phyloP scores from a whole-genome alignment of 164 flowering plant species.

The Sedum album region DNA sequence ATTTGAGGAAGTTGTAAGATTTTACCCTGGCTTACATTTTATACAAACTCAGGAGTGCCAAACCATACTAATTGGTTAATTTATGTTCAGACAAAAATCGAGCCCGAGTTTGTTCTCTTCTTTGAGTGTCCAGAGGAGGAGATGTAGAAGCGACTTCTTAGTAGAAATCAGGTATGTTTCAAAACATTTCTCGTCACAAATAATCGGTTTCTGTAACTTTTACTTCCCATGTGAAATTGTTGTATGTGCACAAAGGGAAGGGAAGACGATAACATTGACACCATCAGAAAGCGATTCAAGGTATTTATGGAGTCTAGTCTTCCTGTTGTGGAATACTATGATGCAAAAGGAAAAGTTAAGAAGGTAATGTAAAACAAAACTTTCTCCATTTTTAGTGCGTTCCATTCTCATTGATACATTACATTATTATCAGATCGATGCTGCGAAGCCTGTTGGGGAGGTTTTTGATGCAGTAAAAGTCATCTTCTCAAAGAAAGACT shows the following conservation, averaged over 20 bases:
- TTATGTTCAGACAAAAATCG: slow-evolving; percentile 63
- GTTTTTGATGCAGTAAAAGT: slow-evolving; percentile 68
- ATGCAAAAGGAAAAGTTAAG: slow-evolving; percentile 4
- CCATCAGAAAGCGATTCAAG: slow-evolving; percentile 61
- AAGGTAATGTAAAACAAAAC: neutral
- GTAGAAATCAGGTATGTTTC: slow-evolving; percentile 63
- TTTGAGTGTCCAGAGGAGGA: slow-evolving; percentile 86
- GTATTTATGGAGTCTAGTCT: slow-evolving; percentile 7
- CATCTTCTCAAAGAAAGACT: slow-evolving; percentile 34
- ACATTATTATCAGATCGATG: slow-evolving; percentile 53
- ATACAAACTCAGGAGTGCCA: neutral
- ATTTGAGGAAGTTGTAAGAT: slow-evolving; percentile 5
- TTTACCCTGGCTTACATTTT: neutral
- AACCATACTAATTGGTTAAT: neutral
- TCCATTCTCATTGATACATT: neutral
- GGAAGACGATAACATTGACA: slow-evolving; percentile 83
- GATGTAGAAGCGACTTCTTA: slow-evolving; percentile 85
- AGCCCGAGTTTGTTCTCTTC: slow-evolving; percentile 65
- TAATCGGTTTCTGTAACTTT: neutral
- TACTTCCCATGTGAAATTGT: neutral
- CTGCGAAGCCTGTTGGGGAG: slow-evolving; percentile 64
- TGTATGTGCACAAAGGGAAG: slow-evolving; percentile 45
- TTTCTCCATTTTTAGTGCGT: neutral
- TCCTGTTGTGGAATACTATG: slow-evolving; percentile 6
- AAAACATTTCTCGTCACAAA: neutral